These are phyloP conservation scores for Candida montana DNA, from an alignment of 805 yeast species.

Conservation along the genomic window DNA sequence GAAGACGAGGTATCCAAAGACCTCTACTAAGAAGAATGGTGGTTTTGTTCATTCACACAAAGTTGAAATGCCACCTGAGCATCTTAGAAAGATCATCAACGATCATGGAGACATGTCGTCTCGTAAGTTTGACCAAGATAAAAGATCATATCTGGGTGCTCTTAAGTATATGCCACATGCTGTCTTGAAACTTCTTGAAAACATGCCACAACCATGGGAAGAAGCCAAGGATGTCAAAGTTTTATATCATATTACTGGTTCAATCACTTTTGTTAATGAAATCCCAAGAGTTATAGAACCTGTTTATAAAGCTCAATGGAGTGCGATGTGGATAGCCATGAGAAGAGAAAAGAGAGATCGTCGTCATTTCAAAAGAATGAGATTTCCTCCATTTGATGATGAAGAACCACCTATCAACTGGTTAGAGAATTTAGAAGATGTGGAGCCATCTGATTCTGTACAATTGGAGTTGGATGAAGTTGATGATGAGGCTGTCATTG, in stretches of 20 bases:
- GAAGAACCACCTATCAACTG: constrained; percentile 91
- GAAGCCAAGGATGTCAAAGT: constrained; percentile 78
- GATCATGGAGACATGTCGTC: constrained; percentile 85
- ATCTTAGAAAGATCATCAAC: constrained; percentile 73
- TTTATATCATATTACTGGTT: constrained; percentile 86
- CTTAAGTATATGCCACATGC: constrained; percentile 96
- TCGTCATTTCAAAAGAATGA: constrained; percentile 82
- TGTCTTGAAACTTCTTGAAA: constrained; percentile 77
- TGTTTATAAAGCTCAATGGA: constrained; percentile 92
- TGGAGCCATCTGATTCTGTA: constrained; percentile 70
- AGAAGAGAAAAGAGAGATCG: constrained; percentile 90
- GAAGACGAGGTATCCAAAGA: constrained; percentile 46
- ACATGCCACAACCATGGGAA: constrained; percentile 99
- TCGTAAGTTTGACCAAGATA: constrained; percentile 73
- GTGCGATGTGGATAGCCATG: constrained; percentile 88
- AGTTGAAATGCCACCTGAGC: constrained; percentile 90
- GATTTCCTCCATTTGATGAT: constrained; percentile 95
- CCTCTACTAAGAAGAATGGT: constrained; percentile 25
- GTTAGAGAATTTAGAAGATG: constrained; percentile 70
- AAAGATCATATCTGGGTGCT: constrained; percentile 83
- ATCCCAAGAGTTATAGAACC: constrained; percentile 90
- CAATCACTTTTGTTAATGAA: constrained; percentile 92
- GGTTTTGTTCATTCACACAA: constrained; percentile 55
- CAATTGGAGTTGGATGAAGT: constrained; percentile 57
- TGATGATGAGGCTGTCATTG: constrained; percentile 55